Evolutionary conservation across 352 stramenopile genomes (phyloP).

Genomic region (Pythium folliculosum): DNA sequence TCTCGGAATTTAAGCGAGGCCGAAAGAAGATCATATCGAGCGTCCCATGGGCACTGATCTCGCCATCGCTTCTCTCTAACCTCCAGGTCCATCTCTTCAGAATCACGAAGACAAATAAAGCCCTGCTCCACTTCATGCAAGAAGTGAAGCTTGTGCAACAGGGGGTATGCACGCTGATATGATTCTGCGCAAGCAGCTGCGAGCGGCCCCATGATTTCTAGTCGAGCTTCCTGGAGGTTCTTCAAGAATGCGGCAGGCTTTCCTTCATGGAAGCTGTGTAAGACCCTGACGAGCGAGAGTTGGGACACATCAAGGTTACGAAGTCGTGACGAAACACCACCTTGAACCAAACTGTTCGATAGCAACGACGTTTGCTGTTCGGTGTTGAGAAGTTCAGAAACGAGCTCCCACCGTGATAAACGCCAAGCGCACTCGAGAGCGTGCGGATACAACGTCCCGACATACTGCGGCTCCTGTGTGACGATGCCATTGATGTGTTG

Average conservation of each 20-base stretch:
- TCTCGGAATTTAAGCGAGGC: conserved; percentile 84
- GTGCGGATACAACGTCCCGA: conserved; percentile 78
- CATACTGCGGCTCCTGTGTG: conserved; percentile 74
- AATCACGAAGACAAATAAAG: conserved; percentile 24
- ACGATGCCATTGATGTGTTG: conserved; percentile 88
- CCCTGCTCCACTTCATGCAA: conserved; percentile 49
- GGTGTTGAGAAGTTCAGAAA: conserved; percentile 72
- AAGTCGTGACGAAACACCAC: conserved; percentile 43
- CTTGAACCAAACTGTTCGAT: conserved; percentile 32
- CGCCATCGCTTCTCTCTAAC: conserved; percentile 41
- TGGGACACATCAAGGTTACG: conserved; percentile 75
- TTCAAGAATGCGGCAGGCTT: conserved; percentile 57
- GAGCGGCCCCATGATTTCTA: conserved; percentile 48
- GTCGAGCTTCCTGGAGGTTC: conserved; percentile 58
- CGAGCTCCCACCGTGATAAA: conserved; percentile 81
- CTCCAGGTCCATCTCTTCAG: conserved; percentile 6
- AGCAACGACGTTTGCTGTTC: conserved; percentile 74
- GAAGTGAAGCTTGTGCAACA: conserved; percentile 51
- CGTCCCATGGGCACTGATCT: conserved; percentile 65
- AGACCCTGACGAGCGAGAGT: conserved; percentile 77
- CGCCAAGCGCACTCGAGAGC: conserved; percentile 85
- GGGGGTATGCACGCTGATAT: conserved; percentile 46
- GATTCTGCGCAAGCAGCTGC: conserved; percentile 47
- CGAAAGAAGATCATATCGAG: conserved; percentile 69
- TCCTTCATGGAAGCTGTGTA: conserved; percentile 70